A percentile compares a stretch with the other conserved stretches of the same genome.
Conservation (phyloP, 345 rosid species). For the Arabidopsis suecica region DNA sequence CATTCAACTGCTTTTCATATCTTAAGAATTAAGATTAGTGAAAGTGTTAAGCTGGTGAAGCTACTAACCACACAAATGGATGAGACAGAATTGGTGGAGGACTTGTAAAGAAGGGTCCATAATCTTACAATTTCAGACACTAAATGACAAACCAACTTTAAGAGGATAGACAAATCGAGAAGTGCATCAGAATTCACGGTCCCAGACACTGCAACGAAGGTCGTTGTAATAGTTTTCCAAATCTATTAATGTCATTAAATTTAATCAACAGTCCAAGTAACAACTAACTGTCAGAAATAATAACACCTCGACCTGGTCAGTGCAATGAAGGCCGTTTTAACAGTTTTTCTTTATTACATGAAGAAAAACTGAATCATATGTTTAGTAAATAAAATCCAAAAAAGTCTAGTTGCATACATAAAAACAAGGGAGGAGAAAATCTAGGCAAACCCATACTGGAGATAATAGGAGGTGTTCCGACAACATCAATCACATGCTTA, state of each 20-base stretch:
- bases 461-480: neutral
- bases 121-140: neutral
- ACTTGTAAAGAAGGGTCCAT: neutral
- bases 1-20: no score
- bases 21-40: no score
- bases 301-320: neutral
- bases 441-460: slow-evolving; percentile 13
- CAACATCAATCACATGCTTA: slow-evolving; percentile 10
- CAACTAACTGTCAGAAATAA: neutral
- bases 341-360: neutral
- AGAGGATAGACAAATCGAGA: neutral
- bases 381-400: no score
- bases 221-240: neutral
- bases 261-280: neutral
- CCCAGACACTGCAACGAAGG: neutral
- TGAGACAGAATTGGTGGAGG: neutral
- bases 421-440: slow-evolving; percentile 6
- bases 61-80: neutral
- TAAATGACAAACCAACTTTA: slow-evolving; percentile 3
- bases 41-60: neutral
- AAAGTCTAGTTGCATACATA: slow-evolving; percentile 10
- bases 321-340: neutral
- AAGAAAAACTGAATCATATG: neutral
- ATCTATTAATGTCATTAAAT: neutral
- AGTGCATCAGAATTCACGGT: neutral